Conservation (phyloP, 768 basidiomycete genomes). For the Auriculariales sp. region DNA sequence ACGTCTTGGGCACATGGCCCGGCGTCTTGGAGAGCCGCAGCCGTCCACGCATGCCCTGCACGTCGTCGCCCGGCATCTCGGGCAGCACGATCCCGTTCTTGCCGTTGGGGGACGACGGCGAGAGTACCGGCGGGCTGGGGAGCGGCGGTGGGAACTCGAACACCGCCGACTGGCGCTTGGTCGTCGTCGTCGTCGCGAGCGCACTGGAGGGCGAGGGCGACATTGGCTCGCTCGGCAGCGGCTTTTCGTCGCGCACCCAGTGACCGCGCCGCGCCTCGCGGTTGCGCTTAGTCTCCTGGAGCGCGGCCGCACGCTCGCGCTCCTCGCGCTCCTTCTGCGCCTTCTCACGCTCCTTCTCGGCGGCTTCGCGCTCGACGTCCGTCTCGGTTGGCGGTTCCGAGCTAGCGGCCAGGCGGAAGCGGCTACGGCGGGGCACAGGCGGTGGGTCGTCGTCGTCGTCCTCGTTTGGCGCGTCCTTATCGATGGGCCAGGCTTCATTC, state of each 20-base stretch:
- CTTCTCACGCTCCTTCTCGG: slow-evolving; percentile 3
- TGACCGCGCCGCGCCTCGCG: background rate
- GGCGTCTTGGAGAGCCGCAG: slow-evolving; percentile 40
- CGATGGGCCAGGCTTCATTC: slow-evolving; percentile 24
- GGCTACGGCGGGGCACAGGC: slow-evolving; percentile 3
- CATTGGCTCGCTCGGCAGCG: background rate
- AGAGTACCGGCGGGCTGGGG: background rate
- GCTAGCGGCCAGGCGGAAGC: background rate
- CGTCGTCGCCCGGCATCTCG: slow-evolving; percentile 38
- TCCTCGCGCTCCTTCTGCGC: background rate
- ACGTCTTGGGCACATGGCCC: slow-evolving; percentile 17
- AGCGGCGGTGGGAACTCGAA: too few relatives aligned
- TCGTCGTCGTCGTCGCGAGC: slow-evolving; percentile 2
- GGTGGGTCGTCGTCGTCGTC: slow-evolving; percentile 22
- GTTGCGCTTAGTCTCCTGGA: background rate
- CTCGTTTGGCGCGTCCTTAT: too few relatives aligned
- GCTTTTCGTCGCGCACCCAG: background rate
- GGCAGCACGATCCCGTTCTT: slow-evolving; percentile 24
- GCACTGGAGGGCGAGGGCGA: slow-evolving; percentile 1
- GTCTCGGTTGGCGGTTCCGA: background rate
- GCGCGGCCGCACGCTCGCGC: background rate
- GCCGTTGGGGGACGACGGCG: too few relatives aligned
- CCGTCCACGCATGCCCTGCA: slow-evolving; percentile 71
- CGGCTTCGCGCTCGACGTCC: slow-evolving; percentile 4
- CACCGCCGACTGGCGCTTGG: slow-evolving; percentile 1